Conservation (phyloP, 495 filamentous ascomycete genomes). For the Friedmanniomyces simplex region DNA sequence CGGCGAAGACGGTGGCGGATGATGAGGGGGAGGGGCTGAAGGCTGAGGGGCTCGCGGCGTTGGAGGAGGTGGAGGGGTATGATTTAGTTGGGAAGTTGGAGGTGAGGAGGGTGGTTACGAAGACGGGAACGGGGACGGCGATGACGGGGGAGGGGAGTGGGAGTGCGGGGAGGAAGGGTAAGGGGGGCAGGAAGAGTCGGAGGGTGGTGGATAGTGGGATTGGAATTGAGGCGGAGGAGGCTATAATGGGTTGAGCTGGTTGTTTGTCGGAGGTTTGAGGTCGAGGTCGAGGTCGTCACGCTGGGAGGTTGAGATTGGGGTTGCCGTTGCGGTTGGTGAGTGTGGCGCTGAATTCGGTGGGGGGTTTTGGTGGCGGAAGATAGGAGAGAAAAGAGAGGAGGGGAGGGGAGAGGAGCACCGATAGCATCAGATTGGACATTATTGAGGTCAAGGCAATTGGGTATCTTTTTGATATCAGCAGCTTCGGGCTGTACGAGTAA, state of each 20-base stretch:
- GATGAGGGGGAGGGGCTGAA: slow-evolving; percentile 5
- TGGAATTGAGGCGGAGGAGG: background rate
- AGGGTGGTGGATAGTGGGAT: slow-evolving; percentile 11
- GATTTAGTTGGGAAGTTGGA: slow-evolving; percentile 2
- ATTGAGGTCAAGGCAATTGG: background rate
- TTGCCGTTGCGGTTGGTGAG: too few relatives aligned
- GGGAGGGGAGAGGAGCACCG: background rate
- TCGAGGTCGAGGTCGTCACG: too few relatives aligned
- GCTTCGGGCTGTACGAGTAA: too few relatives aligned
- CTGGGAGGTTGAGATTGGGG: too few relatives aligned
- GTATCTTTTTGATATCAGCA: too few relatives aligned
- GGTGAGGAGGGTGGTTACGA: background rate
- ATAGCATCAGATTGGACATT: background rate
- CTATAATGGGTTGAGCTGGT: background rate
- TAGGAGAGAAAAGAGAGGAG: too few relatives aligned
- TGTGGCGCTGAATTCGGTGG: too few relatives aligned
- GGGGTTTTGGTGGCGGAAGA: too few relatives aligned
- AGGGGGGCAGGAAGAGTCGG: slow-evolving; percentile 3
- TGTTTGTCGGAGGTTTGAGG: too few relatives aligned
- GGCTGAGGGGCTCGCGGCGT: background rate
- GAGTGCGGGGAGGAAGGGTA: too few relatives aligned
- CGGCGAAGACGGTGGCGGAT: background rate
- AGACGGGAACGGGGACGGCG: background rate
- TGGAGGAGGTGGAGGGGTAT: slow-evolving; percentile 8
- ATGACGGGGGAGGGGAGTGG: background rate